A percentile compares a stretch with the other conserved stretches of the same genome.
Evolutionary conservation across 192 early-diverging fungal species (phyloP).

Genomic region (Backusella australiensis): DNA sequence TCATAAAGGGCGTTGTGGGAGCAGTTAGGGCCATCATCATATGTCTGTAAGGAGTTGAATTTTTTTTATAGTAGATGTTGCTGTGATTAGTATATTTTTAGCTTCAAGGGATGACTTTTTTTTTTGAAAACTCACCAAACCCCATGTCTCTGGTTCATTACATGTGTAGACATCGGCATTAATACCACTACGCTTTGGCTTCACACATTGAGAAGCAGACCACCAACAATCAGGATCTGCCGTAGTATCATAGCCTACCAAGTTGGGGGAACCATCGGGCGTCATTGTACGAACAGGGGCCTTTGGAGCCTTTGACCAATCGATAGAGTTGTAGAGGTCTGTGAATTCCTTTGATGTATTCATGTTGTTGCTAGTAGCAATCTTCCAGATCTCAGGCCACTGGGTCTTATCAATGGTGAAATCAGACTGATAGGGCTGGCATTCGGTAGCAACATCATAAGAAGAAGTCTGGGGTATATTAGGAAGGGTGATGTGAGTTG

Average conservation of each 20-base stretch:
- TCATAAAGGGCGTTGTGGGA: slow-evolving; percentile 45
- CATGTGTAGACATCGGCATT: slow-evolving; percentile 43
- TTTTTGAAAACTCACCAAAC: slow-evolving; percentile 12
- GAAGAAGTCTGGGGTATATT: slow-evolving; percentile 34
- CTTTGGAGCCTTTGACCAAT: slow-evolving; percentile 38
- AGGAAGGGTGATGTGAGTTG: slow-evolving; percentile 29
- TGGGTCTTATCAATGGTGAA: slow-evolving; percentile 15
- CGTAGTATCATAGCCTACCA: slow-evolving; percentile 12
- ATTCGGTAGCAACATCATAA: slow-evolving; percentile 23
- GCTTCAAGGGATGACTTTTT: background rate
- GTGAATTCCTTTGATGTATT: slow-evolving; percentile 38
- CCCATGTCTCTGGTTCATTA: slow-evolving; percentile 41
- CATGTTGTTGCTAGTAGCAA: slow-evolving; percentile 29
- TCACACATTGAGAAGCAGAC: slow-evolving; percentile 42
- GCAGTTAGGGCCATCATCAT: slow-evolving; percentile 63
- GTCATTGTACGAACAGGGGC: slow-evolving; percentile 24
- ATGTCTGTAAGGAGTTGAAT: slow-evolving; percentile 33
- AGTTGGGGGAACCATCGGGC: slow-evolving; percentile 24
- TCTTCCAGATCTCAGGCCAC: slow-evolving; percentile 31
- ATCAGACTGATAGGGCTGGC: slow-evolving; percentile 18
- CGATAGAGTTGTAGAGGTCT: slow-evolving; percentile 43
- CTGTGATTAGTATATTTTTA: background rate
- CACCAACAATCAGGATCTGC: slow-evolving; percentile 42
- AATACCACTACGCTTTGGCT: slow-evolving; percentile 21
- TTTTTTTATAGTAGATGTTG: slow-evolving; percentile 5